A percentile compares a stretch with the other conserved stretches of the same genome.
Conservation (phyloP, 208 protist species). For the Leishmania braziliensis region DNA sequence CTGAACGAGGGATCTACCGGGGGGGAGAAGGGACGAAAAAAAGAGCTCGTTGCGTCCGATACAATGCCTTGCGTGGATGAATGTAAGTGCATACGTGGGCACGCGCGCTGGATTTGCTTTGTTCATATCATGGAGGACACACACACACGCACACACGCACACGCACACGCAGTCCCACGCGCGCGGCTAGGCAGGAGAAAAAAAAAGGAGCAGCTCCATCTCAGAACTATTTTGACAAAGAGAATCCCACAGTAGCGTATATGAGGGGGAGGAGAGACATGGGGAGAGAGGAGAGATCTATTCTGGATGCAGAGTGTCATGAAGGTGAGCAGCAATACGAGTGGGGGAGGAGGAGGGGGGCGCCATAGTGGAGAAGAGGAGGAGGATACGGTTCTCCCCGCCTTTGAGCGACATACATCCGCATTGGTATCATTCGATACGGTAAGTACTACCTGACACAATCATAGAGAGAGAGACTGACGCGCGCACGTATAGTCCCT, state of each 20-base stretch:
- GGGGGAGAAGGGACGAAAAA: neutral
- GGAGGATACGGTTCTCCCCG: neutral
- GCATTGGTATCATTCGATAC: neutral
- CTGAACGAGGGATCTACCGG: neutral
- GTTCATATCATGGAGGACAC: neutral
- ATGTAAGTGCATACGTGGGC: neutral
- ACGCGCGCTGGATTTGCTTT: neutral
- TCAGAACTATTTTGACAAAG: neutral
- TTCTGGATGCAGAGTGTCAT: neutral
- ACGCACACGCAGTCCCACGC: neutral
- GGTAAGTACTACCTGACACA: neutral
- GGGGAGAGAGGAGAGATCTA: neutral
- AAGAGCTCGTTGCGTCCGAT: neutral
- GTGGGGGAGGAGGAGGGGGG: neutral
- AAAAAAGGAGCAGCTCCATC: neutral
- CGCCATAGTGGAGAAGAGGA: neutral
- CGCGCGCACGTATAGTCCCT: neutral
- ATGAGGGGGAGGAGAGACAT: neutral
- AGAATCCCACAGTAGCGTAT: neutral
- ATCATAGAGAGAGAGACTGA: neutral
- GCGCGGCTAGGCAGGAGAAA: neutral
- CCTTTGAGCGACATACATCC: conserved; percentile 1
- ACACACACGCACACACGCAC: neutral
- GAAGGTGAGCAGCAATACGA: neutral
- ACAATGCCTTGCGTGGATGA: neutral